Evolutionary conservation across 306 rosid species (phyloP).

Genomic region (Vicia sativa): DNA sequence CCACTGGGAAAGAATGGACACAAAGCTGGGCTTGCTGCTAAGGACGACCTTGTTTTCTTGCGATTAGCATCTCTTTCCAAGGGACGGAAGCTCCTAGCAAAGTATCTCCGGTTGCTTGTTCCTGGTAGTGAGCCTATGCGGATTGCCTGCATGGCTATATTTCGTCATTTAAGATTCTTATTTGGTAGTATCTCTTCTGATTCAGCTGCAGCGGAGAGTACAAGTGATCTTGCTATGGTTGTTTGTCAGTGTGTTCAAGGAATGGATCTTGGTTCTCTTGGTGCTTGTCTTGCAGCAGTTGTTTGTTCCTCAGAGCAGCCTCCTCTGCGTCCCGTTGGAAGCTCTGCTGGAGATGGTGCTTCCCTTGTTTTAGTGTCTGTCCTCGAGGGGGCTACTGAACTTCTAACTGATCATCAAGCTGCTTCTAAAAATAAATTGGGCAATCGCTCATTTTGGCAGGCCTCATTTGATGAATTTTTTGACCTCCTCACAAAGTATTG

Average conservation of each 20-base stretch:
- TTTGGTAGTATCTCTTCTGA: constrained; percentile 59
- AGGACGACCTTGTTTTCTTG: constrained; percentile 58
- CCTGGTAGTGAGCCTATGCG: constrained; percentile 63
- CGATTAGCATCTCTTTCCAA: constrained; percentile 51
- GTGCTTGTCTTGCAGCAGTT: constrained; percentile 69
- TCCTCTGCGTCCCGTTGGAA: constrained; percentile 58
- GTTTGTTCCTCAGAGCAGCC: constrained; percentile 72
- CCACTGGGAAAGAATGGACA: constrained; percentile 58
- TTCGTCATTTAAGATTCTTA: constrained; percentile 61
- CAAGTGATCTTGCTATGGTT: constrained; percentile 46
- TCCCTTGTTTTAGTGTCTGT: constrained; percentile 51
- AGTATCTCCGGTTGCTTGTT: constrained; percentile 55
- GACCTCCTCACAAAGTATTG: constrained; percentile 55
- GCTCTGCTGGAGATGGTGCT: constrained; percentile 54
- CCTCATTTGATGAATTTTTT: constrained; percentile 62
- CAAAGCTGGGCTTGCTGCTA: constrained; percentile 53
- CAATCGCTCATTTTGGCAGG: constrained; percentile 58
- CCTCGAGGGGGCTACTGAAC: constrained; percentile 53
- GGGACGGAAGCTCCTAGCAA: constrained; percentile 53
- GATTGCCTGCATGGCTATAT: constrained; percentile 60
- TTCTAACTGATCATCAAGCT: constrained; percentile 45
- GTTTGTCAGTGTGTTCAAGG: constrained; percentile 56
- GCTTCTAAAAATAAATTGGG: constrained; percentile 43
- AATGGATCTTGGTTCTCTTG: constrained; percentile 57
- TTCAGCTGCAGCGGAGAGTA: constrained; percentile 45